phyloP scores from a whole-genome alignment of 805 yeast species.

The Soucietia sequanensis region DNA sequence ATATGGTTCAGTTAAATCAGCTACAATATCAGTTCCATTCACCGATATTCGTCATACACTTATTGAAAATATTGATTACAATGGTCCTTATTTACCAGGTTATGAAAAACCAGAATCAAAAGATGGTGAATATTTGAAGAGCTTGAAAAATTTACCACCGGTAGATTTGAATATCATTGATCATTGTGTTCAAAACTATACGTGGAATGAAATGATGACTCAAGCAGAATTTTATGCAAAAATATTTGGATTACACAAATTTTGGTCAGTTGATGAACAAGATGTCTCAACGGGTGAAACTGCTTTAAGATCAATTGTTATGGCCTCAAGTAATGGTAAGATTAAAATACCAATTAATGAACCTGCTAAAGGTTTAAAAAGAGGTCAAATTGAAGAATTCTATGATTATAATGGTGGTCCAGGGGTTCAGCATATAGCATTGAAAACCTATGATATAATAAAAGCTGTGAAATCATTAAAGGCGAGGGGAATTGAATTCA shows the following conservation, averaged over 20 bases:
- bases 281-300: slow-evolving; percentile 70
- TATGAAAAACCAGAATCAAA: slow-evolving; percentile 15
- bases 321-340: slow-evolving; percentile 64
- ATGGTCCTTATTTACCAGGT: slow-evolving; percentile 53
- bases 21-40: slow-evolving; percentile 40
- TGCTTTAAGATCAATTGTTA: slow-evolving; percentile 70
- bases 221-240: slow-evolving; percentile 60
- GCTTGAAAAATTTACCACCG: slow-evolving; percentile 20
- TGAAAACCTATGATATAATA: slow-evolving; percentile 61
- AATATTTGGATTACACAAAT: slow-evolving; percentile 71
- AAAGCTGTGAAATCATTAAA: slow-evolving; percentile 52
- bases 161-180: slow-evolving; percentile 52
- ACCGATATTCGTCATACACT: slow-evolving; percentile 74
- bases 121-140: slow-evolving; percentile 3
- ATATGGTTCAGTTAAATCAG: slow-evolving; percentile 51
- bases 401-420: slow-evolving; percentile 73
- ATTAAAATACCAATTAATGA: slow-evolving; percentile 85
- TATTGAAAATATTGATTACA: slow-evolving; percentile 45
- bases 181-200: slow-evolving; percentile 79
- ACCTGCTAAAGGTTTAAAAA: slow-evolving; percentile 67
- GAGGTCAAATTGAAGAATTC: slow-evolving; percentile 82
- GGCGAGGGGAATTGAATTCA: slow-evolving; percentile 69
- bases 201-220: slow-evolving; percentile 62
- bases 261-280: slow-evolving; percentile 82
- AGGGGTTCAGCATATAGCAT: slow-evolving; percentile 82